Conservation (phyloP, 1,284 basidiomycete genomes). For the Leccinum griseonigrum region DNA sequence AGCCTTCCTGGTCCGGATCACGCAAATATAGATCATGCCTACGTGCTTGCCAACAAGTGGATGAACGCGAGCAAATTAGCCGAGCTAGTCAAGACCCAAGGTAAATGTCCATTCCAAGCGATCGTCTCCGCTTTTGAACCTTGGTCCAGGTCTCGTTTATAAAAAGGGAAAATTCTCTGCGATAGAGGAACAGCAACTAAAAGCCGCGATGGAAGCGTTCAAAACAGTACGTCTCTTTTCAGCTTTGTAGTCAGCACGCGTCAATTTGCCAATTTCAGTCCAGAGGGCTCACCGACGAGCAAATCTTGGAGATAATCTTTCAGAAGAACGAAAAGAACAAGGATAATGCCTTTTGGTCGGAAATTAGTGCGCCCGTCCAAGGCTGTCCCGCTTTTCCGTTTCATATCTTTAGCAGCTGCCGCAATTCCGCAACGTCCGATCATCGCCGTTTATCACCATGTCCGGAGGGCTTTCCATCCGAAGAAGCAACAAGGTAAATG, state of each 20-base stretch:
- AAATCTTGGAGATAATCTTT: constrained; percentile 62
- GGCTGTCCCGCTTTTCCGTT: background rate
- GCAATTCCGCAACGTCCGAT: constrained; percentile 73
- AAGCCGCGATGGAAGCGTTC: constrained; percentile 61
- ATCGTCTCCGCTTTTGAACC: constrained; percentile 10
- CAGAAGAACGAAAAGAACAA: constrained; percentile 58
- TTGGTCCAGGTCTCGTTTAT: constrained; percentile 63
- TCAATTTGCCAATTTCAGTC: constrained; percentile 34
- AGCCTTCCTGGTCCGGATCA: constrained; percentile 35
- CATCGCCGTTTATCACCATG: constrained; percentile 78
- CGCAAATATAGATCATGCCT: constrained; percentile 43
- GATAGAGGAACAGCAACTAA: constrained; percentile 67
- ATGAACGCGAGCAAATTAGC: constrained; percentile 63
- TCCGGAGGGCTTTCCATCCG: constrained; percentile 68
- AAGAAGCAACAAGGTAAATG: constrained; percentile 68
- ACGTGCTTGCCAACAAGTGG: constrained; percentile 70
- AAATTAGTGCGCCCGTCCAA: constrained; percentile 58
- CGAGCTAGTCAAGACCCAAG: constrained; percentile 64
- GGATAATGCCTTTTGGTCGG: constrained; percentile 70
- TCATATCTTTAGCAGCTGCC: constrained; percentile 43
- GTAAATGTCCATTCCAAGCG: constrained; percentile 34
- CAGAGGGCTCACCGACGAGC: constrained; percentile 48
- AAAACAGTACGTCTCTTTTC: constrained; percentile 44
- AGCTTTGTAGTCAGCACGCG: background rate
- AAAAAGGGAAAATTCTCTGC: constrained; percentile 83